Conservation (phyloP, 805 yeast species). For the Starmerella lactis-condensi region DNA sequence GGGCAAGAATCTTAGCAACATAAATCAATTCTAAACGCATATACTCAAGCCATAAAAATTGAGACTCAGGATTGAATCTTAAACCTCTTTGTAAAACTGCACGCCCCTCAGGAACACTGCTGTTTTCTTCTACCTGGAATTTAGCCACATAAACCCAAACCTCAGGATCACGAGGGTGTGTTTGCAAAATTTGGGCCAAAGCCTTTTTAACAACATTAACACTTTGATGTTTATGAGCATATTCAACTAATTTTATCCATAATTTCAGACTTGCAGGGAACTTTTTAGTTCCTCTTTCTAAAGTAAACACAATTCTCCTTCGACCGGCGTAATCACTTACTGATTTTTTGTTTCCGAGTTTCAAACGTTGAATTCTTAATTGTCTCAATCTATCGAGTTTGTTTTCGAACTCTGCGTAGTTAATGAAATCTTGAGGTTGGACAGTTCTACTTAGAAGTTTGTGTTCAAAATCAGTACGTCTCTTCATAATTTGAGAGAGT, state of each 20-base stretch:
- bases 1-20: constrained; percentile 60
- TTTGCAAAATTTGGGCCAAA: constrained; percentile 56
- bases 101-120: constrained; percentile 77
- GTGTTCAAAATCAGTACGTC: constrained; percentile 91
- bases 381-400: constrained; percentile 60
- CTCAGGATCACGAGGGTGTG: constrained; percentile 79
- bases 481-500: constrained; percentile 66
- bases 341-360: constrained; percentile 22
- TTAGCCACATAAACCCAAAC: constrained; percentile 93
- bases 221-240: constrained; percentile 23
- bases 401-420: constrained; percentile 62
- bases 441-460: constrained; percentile 70
- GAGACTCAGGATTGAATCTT: constrained; percentile 59
- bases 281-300: constrained; percentile 61
- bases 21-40: constrained; percentile 76
- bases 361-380: constrained; percentile 47
- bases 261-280: constrained; percentile 60
- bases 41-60: constrained; percentile 65
- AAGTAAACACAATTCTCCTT: constrained; percentile 63
- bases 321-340: constrained; percentile 76
- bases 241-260: constrained; percentile 63
- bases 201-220: constrained; percentile 29
- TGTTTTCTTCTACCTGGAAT: constrained; percentile 76
- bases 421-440: constrained; percentile 53
- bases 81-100: constrained; percentile 67